phyloP scores from a whole-genome alignment of 805 yeast species.

The Wickerhamomyces ciferrii region DNA sequence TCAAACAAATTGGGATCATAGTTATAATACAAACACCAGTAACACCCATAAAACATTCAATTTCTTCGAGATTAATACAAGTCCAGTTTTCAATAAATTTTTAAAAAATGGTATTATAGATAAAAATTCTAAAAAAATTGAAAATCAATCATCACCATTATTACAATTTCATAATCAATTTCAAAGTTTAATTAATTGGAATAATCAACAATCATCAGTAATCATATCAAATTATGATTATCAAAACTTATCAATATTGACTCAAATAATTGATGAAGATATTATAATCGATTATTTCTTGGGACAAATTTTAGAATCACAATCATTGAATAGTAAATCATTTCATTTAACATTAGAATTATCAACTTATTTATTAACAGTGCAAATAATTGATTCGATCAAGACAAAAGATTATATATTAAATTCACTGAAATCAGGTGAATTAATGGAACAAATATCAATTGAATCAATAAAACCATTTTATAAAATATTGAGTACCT shows the following conservation, averaged over 20 bases:
- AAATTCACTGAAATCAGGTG: slow-evolving; percentile 2
- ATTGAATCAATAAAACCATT: slow-evolving; percentile 2
- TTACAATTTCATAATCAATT: slow-evolving; percentile 14
- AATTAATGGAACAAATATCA: background rate
- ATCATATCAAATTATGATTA: slow-evolving; percentile 15
- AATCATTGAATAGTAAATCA: slow-evolving; percentile 9
- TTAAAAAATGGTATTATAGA: background rate
- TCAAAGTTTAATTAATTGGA: slow-evolving; percentile 16
- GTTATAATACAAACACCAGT: too few species aligned
- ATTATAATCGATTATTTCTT: slow-evolving; percentile 15
- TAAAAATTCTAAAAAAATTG: background rate
- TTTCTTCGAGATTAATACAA: slow-evolving; percentile 1
- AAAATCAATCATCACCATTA: slow-evolving; percentile 6
- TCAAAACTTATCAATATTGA: slow-evolving; percentile 8
- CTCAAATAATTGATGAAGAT: slow-evolving; percentile 13
- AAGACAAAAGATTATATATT: background rate
- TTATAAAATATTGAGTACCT: slow-evolving; percentile 1
- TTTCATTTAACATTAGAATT: slow-evolving; percentile 13
- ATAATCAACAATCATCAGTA: slow-evolving; percentile 15
- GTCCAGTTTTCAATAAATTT: background rate
- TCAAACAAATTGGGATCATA: background rate
- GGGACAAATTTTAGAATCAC: slow-evolving; percentile 11
- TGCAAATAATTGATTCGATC: slow-evolving; percentile 7
- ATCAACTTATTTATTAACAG: slow-evolving; percentile 12
- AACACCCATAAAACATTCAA: background rate